phyloP scores from a whole-genome alignment of 2,329 filamentous ascomycete genomes.

The Beauveria medogensis region DNA sequence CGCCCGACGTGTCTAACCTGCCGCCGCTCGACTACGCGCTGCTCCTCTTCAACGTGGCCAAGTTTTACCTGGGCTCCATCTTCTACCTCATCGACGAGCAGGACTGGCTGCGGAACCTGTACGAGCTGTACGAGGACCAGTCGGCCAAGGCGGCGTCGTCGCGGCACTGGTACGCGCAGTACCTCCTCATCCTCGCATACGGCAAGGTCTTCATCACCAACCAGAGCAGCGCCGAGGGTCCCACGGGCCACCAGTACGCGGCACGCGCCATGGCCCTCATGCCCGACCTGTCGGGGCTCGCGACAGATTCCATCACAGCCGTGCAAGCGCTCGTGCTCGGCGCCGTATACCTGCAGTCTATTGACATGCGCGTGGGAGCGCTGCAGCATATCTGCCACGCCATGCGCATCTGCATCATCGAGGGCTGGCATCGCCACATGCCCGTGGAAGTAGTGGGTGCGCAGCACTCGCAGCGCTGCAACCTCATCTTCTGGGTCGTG shows the following conservation, averaged over 20 bases:
- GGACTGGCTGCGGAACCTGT: conserved; percentile 14
- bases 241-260: conserved; percentile 30
- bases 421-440: conserved; percentile 22
- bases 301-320: conserved; percentile 21
- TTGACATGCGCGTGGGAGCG: conserved; percentile 27
- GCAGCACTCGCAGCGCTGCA: conserved; percentile 20
- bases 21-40: conserved; percentile 18
- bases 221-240: conserved; percentile 19
- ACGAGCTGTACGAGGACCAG: conserved; percentile 18
- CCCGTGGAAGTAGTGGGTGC: conserved; percentile 17
- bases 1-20: conserved; percentile 20
- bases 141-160: conserved; percentile 13
- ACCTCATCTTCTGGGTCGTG: conserved; percentile 23
- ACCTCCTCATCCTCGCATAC: conserved; percentile 24
- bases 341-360: conserved; percentile 26
- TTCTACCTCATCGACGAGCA: conserved; percentile 19
- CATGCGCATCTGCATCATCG: conserved; percentile 24
- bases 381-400: conserved; percentile 28
- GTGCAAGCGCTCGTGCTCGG: conserved; percentile 25
- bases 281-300: conserved; percentile 26
- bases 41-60: conserved; percentile 18
- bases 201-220: conserved; percentile 24
- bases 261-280: conserved; percentile 30
- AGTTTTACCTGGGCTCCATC: conserved; percentile 18
- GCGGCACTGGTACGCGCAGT: conserved; percentile 24